Evolutionary conservation across 805 yeast species (phyloP), one percentile per base, ranked within the genome.

Genomic region (Yarrowia sp.): DNA sequence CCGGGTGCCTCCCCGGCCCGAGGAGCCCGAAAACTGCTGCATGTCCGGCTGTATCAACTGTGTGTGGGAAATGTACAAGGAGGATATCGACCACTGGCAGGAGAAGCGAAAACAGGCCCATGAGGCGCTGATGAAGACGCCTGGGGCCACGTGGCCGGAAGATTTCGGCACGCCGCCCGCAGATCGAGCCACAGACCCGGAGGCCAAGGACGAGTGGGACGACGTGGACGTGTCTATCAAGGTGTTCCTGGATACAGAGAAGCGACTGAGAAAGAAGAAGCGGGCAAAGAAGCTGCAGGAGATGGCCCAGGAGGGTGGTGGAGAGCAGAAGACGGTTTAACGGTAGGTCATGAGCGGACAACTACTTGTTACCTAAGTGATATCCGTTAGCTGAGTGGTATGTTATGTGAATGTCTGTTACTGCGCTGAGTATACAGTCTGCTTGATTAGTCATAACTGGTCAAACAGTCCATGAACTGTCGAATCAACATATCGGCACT

Each of bases 41-140:
- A 92, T 92, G 97, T 88, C 95, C 68, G 99, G 99, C 1, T 94
- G 99, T 77, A 87, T 91, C 38, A 92, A 94, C 77, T 94, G 99
- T 77, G 98, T 94, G 1, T 95, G 98, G 98, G 97, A 93, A 73
- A 79, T 91, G 67, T 94, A 86, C 76, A 88, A 89, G 71, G 98
- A 94, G 66, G 98, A 95, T 75, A 74, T 93, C 61, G 87, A 86
- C 70, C 91, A 91, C 40, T 95, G 97, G 97, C 86, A 87, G 73
- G 75, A 70, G 1, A 78, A 81, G 73, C 80, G 96, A 19, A 78
- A 77, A 44, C 76, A 81, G 68, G 97, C 97, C 0, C 89, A 83
- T 69, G 66, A 83, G 76, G 73, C 76, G 12, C 75, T 86, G n/a
- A 77, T 78, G 19, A 72, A 74, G 50, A 77, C 80, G 9, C 58